A percentile compares a stretch with the other conserved stretches of the same genome.
Conservation (phyloP, 306 rosid species). For the Medicago truncatula region DNA sequence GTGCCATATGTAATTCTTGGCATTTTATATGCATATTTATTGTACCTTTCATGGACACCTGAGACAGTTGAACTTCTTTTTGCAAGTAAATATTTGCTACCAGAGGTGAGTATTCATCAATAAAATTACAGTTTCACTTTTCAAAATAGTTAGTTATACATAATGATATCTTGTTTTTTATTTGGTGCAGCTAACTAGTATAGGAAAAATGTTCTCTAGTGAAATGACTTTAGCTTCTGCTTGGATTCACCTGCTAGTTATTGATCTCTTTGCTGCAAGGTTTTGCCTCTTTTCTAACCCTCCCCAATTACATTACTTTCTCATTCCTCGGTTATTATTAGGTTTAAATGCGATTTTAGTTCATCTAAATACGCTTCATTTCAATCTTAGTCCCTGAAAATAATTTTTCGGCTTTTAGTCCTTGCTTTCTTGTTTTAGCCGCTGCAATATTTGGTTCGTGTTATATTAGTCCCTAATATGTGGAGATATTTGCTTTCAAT, state of each 20-base stretch:
- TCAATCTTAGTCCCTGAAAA: background rate
- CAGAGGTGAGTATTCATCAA: conserved; percentile 65
- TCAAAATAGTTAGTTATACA: conserved; percentile 5
- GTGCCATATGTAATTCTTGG: conserved; percentile 77
- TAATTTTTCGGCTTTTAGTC: background rate
- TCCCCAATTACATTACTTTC: background rate
- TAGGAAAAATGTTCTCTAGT: conserved; percentile 78
- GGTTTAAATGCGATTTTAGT: background rate
- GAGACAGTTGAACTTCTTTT: conserved; percentile 69
- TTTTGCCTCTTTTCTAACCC: conserved; percentile 26
- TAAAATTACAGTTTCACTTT: conserved; percentile 20
- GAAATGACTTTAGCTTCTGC: conserved; percentile 93
- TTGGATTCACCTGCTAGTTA: conserved; percentile 86
- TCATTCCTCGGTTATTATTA: conserved; percentile 11
- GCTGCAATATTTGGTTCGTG: background rate
- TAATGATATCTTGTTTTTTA: conserved; percentile 14
- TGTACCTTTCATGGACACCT: conserved; percentile 89
- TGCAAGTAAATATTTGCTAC: conserved; percentile 79
- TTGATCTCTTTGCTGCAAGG: conserved; percentile 96
- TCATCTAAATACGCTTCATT: background rate
- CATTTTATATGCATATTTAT: conserved; percentile 74
- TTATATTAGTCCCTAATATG: background rate
- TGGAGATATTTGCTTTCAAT: background rate
- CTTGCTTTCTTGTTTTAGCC: background rate
- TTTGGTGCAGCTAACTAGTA: conserved; percentile 66